These are phyloP conservation scores for Alternaria atra DNA, from an alignment of 2,329 filamentous ascomycete species.

Conservation along the genomic window DNA sequence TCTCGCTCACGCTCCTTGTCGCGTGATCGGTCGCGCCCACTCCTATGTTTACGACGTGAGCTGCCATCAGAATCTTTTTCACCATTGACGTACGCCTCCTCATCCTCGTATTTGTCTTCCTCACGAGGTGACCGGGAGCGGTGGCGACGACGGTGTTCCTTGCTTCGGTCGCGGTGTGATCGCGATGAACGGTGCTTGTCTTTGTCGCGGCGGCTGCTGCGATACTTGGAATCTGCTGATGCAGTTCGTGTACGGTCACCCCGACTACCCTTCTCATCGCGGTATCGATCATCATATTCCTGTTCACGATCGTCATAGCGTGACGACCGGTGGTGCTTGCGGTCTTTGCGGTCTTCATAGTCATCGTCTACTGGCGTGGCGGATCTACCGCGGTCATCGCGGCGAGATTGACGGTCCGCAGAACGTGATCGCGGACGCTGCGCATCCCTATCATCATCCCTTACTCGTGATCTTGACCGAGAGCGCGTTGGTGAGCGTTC, in stretches of 20 bases:
- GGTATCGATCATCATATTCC: slow-evolving; percentile 46
- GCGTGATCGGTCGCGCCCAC: slow-evolving; percentile 40
- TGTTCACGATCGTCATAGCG: slow-evolving; percentile 51
- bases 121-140: slow-evolving; percentile 52
- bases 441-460: slow-evolving; percentile 28
- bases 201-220: slow-evolving; percentile 64
- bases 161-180: slow-evolving; percentile 57
- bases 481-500: slow-evolving; percentile 55
- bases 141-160: slow-evolving; percentile 55
- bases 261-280: slow-evolving; percentile 60
- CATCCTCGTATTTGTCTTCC: slow-evolving; percentile 42
- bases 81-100: slow-evolving; percentile 42
- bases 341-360: slow-evolving; percentile 49
- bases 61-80: slow-evolving; percentile 39
- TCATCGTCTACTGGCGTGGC: slow-evolving; percentile 52
- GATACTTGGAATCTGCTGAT: slow-evolving; percentile 69
- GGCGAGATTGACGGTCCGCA: slow-evolving; percentile 58
- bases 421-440: slow-evolving; percentile 36
- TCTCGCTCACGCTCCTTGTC: slow-evolving; percentile 48
- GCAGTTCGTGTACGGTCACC: slow-evolving; percentile 69
- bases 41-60: slow-evolving; percentile 49
- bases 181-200: slow-evolving; percentile 57
- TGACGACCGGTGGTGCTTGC: slow-evolving; percentile 60
- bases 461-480: slow-evolving; percentile 50
- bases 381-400: slow-evolving; percentile 62